Conservation (phyloP, 169 alveolate genomes). For the Cryptosporidium andersoni region DNA sequence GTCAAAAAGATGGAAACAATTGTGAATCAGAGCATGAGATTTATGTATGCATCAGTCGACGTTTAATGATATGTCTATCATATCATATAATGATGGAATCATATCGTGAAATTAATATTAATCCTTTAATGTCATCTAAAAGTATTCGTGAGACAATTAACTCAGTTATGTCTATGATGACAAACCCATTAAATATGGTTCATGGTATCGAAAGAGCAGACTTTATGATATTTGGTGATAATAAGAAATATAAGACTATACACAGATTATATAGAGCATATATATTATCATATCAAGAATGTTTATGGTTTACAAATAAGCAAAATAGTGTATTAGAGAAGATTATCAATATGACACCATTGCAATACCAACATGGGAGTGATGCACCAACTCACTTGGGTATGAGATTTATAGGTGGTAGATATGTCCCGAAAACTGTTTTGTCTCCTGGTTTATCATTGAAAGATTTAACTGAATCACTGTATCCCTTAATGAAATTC, state of each 20-base stretch:
- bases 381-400: conserved; percentile 71
- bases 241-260: conserved; percentile 53
- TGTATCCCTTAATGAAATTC: conserved; percentile 70
- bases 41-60: conserved; percentile 44
- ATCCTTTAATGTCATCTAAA: conserved; percentile 54
- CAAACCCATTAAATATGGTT: conserved; percentile 64
- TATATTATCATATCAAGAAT: conserved; percentile 61
- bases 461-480: conserved; percentile 56
- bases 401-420: conserved; percentile 67
- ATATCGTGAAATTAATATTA: conserved; percentile 69
- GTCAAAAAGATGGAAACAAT: not conserved
- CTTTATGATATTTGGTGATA: conserved; percentile 59
- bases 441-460: conserved; percentile 63
- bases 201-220: conserved; percentile 72
- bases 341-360: conserved; percentile 69
- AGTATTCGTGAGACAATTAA: conserved; percentile 69
- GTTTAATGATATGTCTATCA: conserved; percentile 51
- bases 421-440: conserved; percentile 70
- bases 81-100: conserved; percentile 62
- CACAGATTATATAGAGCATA: conserved; percentile 51
- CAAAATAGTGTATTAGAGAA: conserved; percentile 64
- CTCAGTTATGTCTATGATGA: conserved; percentile 66
- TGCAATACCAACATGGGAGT: conserved; percentile 69
- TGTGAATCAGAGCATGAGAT: conserved; percentile 36
- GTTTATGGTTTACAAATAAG: conserved; percentile 55